Percentiles rank a stretch among this genome's conserved stretches.
phyloP scores from a whole-genome alignment of 2,329 filamentous ascomycete species.

The Trichoderma koningiopsis region DNA sequence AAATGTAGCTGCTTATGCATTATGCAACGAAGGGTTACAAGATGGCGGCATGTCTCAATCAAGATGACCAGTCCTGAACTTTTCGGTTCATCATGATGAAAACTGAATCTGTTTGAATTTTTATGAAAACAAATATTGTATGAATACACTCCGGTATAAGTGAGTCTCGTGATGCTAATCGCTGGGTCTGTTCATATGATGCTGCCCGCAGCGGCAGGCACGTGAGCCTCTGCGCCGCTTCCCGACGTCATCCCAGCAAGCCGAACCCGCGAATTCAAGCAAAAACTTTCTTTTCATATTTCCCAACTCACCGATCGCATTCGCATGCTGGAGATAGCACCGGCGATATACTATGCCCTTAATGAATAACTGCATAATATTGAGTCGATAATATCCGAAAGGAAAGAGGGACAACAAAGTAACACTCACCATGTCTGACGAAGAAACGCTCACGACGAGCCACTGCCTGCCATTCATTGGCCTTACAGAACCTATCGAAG shows the following conservation, averaged over 20 bases:
- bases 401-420: background rate
- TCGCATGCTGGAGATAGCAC: background rate
- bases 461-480: slow-evolving; percentile 46
- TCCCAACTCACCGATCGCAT: background rate
- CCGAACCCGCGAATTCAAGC: background rate
- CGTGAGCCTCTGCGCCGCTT: slow-evolving; percentile 6
- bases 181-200: background rate
- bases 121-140: background rate
- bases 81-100: background rate
- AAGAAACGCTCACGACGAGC: slow-evolving; percentile 40
- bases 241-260: slow-evolving; percentile 11
- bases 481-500: slow-evolving; percentile 48
- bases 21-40: background rate
- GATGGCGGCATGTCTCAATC: background rate
- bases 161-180: background rate
- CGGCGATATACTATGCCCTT: background rate
- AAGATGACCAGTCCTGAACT: background rate
- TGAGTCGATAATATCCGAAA: background rate
- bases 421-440: slow-evolving; percentile 32
- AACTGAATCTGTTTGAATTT: background rate
- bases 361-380: background rate
- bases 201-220: background rate
- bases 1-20: background rate
- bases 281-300: background rate
- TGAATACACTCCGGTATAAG: background rate